Evolutionary conservation across 2,329 filamentous ascomycete genomes (phyloP), one percentile per base, ranked within the genome.

Genomic region (Pyricularia sp.): DNA sequence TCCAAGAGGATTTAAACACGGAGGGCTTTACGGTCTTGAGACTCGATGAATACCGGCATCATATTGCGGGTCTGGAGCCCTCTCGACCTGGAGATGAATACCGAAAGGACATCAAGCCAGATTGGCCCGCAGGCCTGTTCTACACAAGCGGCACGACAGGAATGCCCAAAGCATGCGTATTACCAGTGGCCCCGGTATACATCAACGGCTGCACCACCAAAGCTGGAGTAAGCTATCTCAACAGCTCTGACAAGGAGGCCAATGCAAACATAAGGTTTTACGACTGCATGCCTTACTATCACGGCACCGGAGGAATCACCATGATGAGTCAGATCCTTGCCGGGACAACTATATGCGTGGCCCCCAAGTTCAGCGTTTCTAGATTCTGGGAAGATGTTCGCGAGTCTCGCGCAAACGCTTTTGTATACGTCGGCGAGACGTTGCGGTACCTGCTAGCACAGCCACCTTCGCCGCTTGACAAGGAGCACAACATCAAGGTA

Each of bases 381-480:
- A 82, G 82, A 23, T 93, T 94, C 81, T 93, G 91, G 91, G 78
- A 79, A 36, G 91, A 94, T 71, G 82, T 93, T 25, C 85, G 88
- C 64, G 89, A 89, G 69, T 89, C 87, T 0, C 79, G 84, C 17
- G 86, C 91, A 0, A 93, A 90, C 0, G 85, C 86, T 74, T 91
- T 93, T 72, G 86, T 91, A 23, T 94, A 94, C 74, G 91, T 94
- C 2, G 91, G 91, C 73, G 91, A 94, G 76, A 92, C 90, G 0
- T 86, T 91, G 7, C 85, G 91, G 0, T 94, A 93, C 72, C 82
- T 94, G 0, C 83, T 93, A 14, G 88, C 90, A 0, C 85, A 86
- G 1, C 90, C 90, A 1, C 85, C 86, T 0, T 86, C 84, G n/a
- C 82, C 86, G 0, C 81, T 86, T 7, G 88, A 91, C 76, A 83